Evolutionary conservation across 2,329 filamentous ascomycete genomes (phyloP), one percentile per base, ranked within the genome.

Genomic region (Epichloe amarillans): DNA sequence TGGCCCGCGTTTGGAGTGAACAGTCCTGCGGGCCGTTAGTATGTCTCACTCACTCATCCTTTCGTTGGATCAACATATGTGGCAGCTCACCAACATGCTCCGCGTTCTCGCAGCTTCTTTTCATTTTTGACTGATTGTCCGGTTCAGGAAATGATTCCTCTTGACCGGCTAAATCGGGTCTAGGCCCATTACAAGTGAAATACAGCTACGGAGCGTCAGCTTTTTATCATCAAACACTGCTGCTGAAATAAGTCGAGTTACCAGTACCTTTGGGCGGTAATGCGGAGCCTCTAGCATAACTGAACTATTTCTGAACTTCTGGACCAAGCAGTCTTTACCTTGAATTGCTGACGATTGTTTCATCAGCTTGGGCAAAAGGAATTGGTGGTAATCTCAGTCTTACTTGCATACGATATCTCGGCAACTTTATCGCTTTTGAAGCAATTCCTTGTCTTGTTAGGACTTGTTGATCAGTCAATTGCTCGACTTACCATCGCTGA

Each of bases 271-370:
- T 0, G 93, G 93, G 1, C 88, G 83, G 60, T 88, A 95, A 49
- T 84, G 82, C 0, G 80, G 74, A 11, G 82, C 79, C 67, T 97
- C 90, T 1, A 91, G 74, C 88, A 97, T 96, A 33, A 98, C 89
- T 0, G 88, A 91, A 39, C 88, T 95, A 70, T 98, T 98, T 37
- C 93, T 83, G 62, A 98, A 98, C 64, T 97, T 96, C 65, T 94
- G 86, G 6, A 96, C 80, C 0, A 97, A 75, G 56, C 88, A 91
- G 62, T 95, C 89, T 55, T 85, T 84, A 44, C 93, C 93, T 71
- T 98, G 93, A 53, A 95, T 91, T 12, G 90, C 86, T 89, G 33
- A 12, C 30, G 36, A 17, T 33, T 40, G 37, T 42, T 40, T 23
- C 19, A 17, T 26, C 17, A 44, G 26, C 17, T 45, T 12, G 21